Evolutionary conservation across 306 rosid species (phyloP), one percentile per base, ranked within the genome.

Genomic region (Styphnolobium japonicum): DNA sequence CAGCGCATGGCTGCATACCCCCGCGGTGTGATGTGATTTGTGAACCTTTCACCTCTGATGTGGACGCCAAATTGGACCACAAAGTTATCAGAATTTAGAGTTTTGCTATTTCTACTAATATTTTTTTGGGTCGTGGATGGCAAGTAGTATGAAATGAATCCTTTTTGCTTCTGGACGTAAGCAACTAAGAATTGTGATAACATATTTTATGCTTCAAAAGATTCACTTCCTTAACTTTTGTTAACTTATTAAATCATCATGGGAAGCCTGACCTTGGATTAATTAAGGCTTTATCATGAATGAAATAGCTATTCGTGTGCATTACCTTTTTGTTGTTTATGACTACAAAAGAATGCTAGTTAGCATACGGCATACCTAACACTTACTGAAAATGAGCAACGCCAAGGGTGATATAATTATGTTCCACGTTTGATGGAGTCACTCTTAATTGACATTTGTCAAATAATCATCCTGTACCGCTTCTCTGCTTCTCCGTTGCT

Each of bases 161-260:
- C 73, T 22, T 81, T 77, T 42, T 77, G 62, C 39, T 78, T 73
- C 67, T 56, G 51, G 61, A 83, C 25, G 73, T 46, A 56, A 73
- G 77, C 77, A 74, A n/a, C n/a, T n/a, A n/a, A n/a, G n/a, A n/a
- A n/a, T 39, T 29, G 36, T 49, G 62, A 78, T 66, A 67, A 64
- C 80, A 4, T 77, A 70, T 63, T 78, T 51, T 65, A 57, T 65
- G 72, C 76, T 36, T 49, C 16, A 78, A 71, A 78, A 31, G 51
- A 66, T 71, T 70, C 80, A 78, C 72, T 72, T 77, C 67, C 55
- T 73, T 60, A 82, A 62, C 67, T 85, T 85, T 85, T 62, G 62
- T 58, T 68, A 21, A 68, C 69, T 78, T 61, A 74, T 56, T 74
- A 62, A 72, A 85, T 39, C 71, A 78, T 82, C 70, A 67, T 43